Evolutionary conservation across 2,329 filamentous ascomycete species (phyloP), one percentile per base, ranked within the genome.

Genomic region (Fusarium sp.): DNA sequence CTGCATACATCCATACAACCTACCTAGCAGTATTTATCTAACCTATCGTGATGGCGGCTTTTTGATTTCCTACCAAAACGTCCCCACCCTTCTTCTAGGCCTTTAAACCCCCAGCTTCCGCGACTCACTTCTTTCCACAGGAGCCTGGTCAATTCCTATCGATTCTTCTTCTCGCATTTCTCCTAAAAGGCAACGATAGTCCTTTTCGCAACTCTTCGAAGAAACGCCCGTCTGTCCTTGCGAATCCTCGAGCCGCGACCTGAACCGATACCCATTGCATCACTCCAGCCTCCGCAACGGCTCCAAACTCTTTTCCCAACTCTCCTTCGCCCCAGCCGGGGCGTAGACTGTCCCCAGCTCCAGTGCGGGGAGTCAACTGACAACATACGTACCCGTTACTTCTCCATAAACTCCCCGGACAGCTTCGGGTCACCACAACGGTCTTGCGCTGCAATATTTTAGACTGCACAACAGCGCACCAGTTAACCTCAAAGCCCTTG

Each of bases 91-190:
- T 58, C 54, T 56, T 30, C 30, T 53, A 24, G 55, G 53, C 68
- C 63, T 57, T 73, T 71, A 68, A 71, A 72, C 69, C 70, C 67
- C 71, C 71, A 74, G 71, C 62, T 73, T 74, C 71, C 62, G 68
- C 59, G 60, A 59, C 68, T 70, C 58, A 68, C 56, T 62, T 59
- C 69, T 57, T 71, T 60, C 68, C 61, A 57, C 61, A 56, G 58
- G 56, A 57, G 63, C 67, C 70, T 47, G 39, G 62, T 62, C 59
- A 54, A 43, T 52, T 67, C 45, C 45, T 44, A 51, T 57, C 41
- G 62, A 61, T 69, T 65, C 61, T 71, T 65, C 54, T 68, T 67
- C 70, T 62, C 58, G 24, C 70, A 67, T 58, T 58, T 59, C 59
- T 41, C 26, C 19, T 24, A 37, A 41, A 60, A 43, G 59, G 54